phyloP scores from a whole-genome alignment of 1,284 basidiomycete genomes.

The Sporisorium reilianum region DNA sequence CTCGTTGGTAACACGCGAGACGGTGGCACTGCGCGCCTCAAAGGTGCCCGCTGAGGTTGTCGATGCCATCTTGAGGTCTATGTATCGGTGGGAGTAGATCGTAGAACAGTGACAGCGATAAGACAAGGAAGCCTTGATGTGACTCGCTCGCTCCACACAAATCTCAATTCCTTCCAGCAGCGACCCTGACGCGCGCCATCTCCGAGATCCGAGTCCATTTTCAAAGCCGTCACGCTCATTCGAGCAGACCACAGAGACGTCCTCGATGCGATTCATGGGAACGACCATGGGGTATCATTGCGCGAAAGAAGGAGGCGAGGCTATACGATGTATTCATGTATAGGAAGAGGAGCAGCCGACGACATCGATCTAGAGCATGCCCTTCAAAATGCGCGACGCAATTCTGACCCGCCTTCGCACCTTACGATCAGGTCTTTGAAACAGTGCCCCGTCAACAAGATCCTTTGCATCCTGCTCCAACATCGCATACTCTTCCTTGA shows the following conservation, averaged over 20 bases:
- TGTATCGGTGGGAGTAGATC: background rate
- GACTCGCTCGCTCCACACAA: slow-evolving; percentile 31
- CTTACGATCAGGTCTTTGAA: slow-evolving; percentile 73
- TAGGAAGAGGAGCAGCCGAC: background rate
- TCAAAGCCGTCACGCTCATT: slow-evolving; percentile 5
- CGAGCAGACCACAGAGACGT: background rate
- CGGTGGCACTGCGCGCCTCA: slow-evolving; percentile 74
- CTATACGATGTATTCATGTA: background rate
- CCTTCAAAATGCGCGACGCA: slow-evolving; percentile 59
- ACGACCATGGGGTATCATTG: slow-evolving; percentile 38
- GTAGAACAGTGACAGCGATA: slow-evolving; percentile 7
- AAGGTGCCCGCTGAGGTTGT: slow-evolving; percentile 21
- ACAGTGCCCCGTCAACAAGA: slow-evolving; percentile 72
- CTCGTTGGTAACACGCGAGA: slow-evolving; percentile 91
- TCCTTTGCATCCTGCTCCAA: slow-evolving; percentile 71
- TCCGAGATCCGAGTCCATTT: slow-evolving; percentile 14
- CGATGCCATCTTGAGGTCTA: slow-evolving; percentile 26
- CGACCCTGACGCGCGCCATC: background rate
- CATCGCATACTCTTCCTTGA: slow-evolving; percentile 71
- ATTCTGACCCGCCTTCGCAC: slow-evolving; percentile 75
- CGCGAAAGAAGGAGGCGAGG: background rate
- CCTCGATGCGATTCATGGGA: no score
- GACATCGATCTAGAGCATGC: slow-evolving; percentile 54
- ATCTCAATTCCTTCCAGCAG: slow-evolving; percentile 6
- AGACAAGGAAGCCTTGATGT: slow-evolving; percentile 10